Evolutionary conservation across 495 filamentous ascomycete genomes (phyloP), one percentile per base, ranked within the genome.

Genomic region (Penicillium flavigenum): DNA sequence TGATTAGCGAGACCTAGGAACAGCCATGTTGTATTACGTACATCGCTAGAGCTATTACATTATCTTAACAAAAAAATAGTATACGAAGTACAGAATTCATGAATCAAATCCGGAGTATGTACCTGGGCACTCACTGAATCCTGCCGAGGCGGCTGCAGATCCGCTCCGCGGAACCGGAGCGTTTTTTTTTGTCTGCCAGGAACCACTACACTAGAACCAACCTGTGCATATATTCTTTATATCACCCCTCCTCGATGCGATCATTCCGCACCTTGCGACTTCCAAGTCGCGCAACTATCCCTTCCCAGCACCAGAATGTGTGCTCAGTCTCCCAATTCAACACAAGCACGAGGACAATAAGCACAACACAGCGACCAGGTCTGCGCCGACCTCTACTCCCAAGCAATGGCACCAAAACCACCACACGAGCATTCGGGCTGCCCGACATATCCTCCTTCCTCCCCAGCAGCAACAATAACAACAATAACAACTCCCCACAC

Each of bases 371-470:
- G 47, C 45, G 42, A 31, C 57, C 60, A 36, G 34, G 22, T 27
- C 47, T 36, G 39, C 32, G 19, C n/a, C 43, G 42, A 45, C 36
- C 58, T 32, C 43, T 45, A 32, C 36, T 32, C 51, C 46, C 52
- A 53, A 52, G 3, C 47, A 54, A 47, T 47, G 60, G 34, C 47
- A 49, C 19, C 54, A 61, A 53, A 31, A 42, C 31, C 29, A 44
- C 41, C 39, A 10, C 29, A 62, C 20, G 59, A 46, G 26, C 55
- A 42, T 73, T 71, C 57, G 54, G 57, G 26, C 73, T 72, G 48
- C 62, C 70, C 17, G 69, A 69, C 11, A 63, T 77, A 60, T 68
- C 76, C 42, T 70, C 72, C 32, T 54, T 76, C 55, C 63, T 76
- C 57, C 65, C 71, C 27, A 59, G 53, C 48, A 51, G 59, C 57